A percentile compares a stretch with the other conserved stretches of the same genome.
Conservation (phyloP, 148 eudicot genomes). For the Vaccinium darrowii region DNA sequence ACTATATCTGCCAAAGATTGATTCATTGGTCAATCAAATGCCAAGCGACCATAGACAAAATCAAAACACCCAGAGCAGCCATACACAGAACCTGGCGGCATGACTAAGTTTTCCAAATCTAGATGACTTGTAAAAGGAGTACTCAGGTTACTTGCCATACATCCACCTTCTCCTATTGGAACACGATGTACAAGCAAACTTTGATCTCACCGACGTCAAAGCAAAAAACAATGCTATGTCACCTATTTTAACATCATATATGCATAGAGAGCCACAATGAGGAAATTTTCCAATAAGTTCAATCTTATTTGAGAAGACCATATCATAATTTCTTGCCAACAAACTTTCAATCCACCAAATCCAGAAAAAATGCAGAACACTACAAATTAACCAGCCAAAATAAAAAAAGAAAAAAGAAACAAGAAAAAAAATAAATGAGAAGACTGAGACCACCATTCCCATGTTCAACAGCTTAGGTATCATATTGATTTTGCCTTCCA, state of each 20-base stretch:
- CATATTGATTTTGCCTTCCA: neutral
- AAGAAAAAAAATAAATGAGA: neutral
- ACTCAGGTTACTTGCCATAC: no score
- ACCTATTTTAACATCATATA: neutral
- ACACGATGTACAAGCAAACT: no score
- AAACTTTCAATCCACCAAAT: constrained; percentile 9
- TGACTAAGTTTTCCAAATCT: no score
- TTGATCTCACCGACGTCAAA: no score
- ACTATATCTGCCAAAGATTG: no score
- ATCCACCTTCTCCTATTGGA: no score
- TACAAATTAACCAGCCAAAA: constrained; percentile 1
- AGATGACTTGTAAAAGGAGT: no score
- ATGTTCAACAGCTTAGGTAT: constrained; percentile 39
- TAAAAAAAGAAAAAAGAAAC: neutral
- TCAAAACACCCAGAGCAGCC: no score
- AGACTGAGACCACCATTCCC: neutral
- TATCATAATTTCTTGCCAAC: neutral
- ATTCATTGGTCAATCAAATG: no score
- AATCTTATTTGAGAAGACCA: neutral
- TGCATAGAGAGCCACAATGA: neutral
- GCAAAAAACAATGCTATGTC: no score
- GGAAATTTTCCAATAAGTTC: neutral
- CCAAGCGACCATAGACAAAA: no score
- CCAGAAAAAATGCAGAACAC: neutral
- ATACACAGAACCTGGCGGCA: no score